A percentile compares a stretch with the other conserved stretches of the same genome.
phyloP scores from a whole-genome alignment of 345 rosid genomes.

The Heritiera fomes region DNA sequence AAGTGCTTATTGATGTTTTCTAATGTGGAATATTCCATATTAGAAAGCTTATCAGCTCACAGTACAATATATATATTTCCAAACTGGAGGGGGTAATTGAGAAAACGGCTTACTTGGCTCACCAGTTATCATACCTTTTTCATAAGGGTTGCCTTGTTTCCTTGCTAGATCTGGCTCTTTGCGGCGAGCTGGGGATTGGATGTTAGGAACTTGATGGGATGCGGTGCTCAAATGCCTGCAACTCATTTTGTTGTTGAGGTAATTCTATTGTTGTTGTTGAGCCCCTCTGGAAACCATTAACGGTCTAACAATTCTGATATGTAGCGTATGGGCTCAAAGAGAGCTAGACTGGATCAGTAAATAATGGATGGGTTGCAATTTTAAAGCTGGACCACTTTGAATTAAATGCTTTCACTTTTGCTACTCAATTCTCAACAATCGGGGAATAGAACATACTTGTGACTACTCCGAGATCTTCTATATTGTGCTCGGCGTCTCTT shows the following conservation, averaged over 20 bases:
- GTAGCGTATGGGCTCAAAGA: slow-evolving; percentile 25
- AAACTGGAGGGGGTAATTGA: slow-evolving; percentile 18
- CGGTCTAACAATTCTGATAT: slow-evolving; percentile 22
- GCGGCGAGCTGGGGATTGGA: slow-evolving; percentile 76
- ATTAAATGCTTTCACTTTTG: slow-evolving; percentile 30
- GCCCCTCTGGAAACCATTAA: slow-evolving; percentile 30
- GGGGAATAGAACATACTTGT: slow-evolving; percentile 26
- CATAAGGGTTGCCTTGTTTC: slow-evolving; percentile 59
- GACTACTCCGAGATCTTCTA: not conserved
- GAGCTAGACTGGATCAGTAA: slow-evolving; percentile 30
- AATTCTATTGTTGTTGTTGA: slow-evolving; percentile 41
- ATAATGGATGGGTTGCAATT: slow-evolving; percentile 38
- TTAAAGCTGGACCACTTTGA: slow-evolving; percentile 46
- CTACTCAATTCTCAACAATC: slow-evolving; percentile 30
- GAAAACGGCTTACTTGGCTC: slow-evolving; percentile 28
- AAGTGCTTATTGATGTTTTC: not conserved
- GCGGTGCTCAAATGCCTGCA: slow-evolving; percentile 56
- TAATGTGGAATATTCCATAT: not conserved
- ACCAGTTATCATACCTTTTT: slow-evolving; percentile 37
- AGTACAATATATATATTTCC: not conserved
- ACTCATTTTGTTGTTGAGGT: slow-evolving; percentile 55
- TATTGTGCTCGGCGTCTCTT: slow-evolving; percentile 9
- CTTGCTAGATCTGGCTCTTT: slow-evolving; percentile 86
- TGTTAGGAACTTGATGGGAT: slow-evolving; percentile 81
- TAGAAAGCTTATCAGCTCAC: not conserved